These are phyloP conservation scores for Plasmodiophora brassicae DNA, from an alignment of 208 protist genomes.

Conservation along the genomic window DNA sequence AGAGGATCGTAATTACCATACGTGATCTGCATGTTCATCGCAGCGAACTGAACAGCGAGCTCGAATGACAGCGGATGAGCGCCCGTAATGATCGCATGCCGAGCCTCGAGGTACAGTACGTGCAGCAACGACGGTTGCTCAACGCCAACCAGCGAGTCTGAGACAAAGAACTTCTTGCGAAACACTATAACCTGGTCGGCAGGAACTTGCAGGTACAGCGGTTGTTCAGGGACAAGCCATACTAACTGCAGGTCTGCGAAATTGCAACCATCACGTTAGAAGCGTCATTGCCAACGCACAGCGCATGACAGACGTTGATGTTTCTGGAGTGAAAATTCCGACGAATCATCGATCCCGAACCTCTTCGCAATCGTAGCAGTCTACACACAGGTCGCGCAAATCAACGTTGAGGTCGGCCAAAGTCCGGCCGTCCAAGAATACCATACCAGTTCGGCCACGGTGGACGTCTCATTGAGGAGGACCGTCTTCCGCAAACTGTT, in stretches of 20 bases:
- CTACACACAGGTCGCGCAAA: too few relatives aligned
- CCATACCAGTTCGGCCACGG: too few relatives aligned
- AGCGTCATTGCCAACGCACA: not conserved
- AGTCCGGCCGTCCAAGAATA: too few relatives aligned
- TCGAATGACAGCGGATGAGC: not conserved
- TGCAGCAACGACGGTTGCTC: not conserved
- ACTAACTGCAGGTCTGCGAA: not conserved
- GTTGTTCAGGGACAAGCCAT: not conserved
- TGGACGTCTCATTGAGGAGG: too few relatives aligned
- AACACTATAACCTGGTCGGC: not conserved
- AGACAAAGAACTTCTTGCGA: not conserved
- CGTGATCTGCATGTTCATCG: not conserved
- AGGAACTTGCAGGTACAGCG: not conserved
- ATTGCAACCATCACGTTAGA: not conserved
- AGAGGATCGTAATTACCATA: conserved; percentile 30
- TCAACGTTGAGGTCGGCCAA: too few relatives aligned
- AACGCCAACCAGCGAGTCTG: not conserved
- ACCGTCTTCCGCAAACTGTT: too few relatives aligned
- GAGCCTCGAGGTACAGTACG: not conserved
- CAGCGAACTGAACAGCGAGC: not conserved
- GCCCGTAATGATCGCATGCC: not conserved
- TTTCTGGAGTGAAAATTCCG: conserved; percentile 6
- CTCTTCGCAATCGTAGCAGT: not conserved
- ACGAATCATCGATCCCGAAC: conserved; percentile 17
- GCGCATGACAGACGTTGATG: not conserved